Evolutionary conservation across 495 filamentous ascomycete genomes (phyloP).

Genomic region (Aspergillus asperescens): DNA sequence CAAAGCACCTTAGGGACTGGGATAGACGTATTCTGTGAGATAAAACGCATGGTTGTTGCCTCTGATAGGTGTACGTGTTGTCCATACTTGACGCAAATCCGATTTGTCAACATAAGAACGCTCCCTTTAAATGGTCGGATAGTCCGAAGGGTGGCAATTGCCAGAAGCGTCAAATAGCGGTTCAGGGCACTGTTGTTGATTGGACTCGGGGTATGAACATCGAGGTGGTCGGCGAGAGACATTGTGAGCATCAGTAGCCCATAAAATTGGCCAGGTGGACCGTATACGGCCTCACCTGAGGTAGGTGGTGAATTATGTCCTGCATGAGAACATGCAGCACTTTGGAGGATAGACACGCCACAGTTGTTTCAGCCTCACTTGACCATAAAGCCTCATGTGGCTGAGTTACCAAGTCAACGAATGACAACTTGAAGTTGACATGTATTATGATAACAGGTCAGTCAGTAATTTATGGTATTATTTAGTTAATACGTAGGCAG

Average conservation of each 20-base stretch:
- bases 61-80: slow-evolving; percentile 37
- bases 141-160: slow-evolving; percentile 22
- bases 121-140: slow-evolving; percentile 22
- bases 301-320: too few relatives aligned
- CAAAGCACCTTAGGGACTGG: slow-evolving; percentile 49
- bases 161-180: slow-evolving; percentile 25
- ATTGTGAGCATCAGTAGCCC: not conserved
- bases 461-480: too few relatives aligned
- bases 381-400: too few relatives aligned
- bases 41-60: slow-evolving; percentile 44
- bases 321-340: too few relatives aligned
- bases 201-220: not conserved
- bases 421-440: too few relatives aligned
- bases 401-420: too few relatives aligned
- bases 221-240: not conserved
- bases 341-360: too few relatives aligned
- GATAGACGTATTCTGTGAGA: slow-evolving; percentile 43
- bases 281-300: too few relatives aligned
- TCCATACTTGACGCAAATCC: slow-evolving; percentile 41
- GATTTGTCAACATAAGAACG: slow-evolving; percentile 32
- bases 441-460: too few relatives aligned
- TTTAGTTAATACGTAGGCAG: too few relatives aligned
- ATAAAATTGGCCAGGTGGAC: too few relatives aligned
- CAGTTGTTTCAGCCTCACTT: too few relatives aligned
- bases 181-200: slow-evolving; percentile 14